Evolutionary conservation across 2,329 filamentous ascomycete genomes (phyloP).

Genomic region (Zymoseptoria ardabiliae): DNA sequence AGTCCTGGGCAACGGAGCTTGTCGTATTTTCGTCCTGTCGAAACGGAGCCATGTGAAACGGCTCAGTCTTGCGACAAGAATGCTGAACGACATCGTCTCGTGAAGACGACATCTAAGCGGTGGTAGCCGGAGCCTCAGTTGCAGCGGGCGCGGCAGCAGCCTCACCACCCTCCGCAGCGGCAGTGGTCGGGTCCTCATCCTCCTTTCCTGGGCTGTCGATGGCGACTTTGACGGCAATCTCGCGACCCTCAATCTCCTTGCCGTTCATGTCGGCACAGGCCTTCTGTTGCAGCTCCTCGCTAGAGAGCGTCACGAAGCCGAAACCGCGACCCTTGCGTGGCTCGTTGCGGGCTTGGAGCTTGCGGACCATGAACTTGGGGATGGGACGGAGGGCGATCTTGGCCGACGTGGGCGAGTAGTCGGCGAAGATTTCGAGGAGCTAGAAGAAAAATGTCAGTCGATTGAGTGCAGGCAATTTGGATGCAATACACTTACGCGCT

Average conservation of each 20-base stretch:
- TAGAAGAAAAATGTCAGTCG: constrained; percentile 36
- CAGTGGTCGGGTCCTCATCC: constrained; percentile 58
- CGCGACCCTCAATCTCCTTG: constrained; percentile 96
- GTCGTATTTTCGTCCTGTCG: not conserved
- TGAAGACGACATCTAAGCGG: not conserved
- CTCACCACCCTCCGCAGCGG: constrained; percentile 35
- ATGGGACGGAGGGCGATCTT: constrained; percentile 99
- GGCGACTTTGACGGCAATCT: constrained; percentile 99
- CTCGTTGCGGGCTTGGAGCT: constrained; percentile 96
- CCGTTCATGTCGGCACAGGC: constrained; percentile 97
- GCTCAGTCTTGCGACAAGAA: not conserved
- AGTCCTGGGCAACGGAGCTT: not conserved
- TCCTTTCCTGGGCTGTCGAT: constrained; percentile 99
- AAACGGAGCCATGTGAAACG: not conserved
- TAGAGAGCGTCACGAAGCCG: constrained; percentile 92
- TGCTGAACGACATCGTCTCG: not conserved
- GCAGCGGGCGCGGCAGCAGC: constrained; percentile 27
- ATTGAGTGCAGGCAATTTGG: not conserved
- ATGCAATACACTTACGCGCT: constrained; percentile 60
- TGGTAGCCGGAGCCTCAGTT: not conserved
- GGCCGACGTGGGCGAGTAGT: constrained; percentile 85
- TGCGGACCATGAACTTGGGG: constrained; percentile 99
- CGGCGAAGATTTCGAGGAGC: constrained; percentile 96
- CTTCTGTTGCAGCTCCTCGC: constrained; percentile 95
- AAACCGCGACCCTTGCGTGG: constrained; percentile 98